Evolutionary conservation across 2,329 filamentous ascomycete species (phyloP), one percentile per base, ranked within the genome.

Genomic region (Camillea tinctor): DNA sequence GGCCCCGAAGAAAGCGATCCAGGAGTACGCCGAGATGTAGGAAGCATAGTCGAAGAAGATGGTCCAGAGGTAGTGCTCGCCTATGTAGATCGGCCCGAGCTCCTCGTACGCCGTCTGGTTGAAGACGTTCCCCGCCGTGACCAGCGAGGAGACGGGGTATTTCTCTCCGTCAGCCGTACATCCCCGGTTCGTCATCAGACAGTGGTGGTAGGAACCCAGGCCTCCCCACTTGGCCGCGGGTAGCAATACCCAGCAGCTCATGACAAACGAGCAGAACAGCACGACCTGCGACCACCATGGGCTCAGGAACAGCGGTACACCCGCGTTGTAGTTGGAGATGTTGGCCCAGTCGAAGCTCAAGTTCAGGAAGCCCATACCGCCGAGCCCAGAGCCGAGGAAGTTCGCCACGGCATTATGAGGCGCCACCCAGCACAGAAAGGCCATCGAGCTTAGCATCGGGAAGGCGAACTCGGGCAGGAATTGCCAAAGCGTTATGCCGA

Each of bases 351-450:
- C 81, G 19, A 88, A 73, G 1, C 80, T 81, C 1, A 87, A 73
- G 60, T 87, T 88, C 44, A 88, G 71, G 60, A 87, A 80, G 0
- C 84, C 84, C 82, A 87, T 86, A 4, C 84, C 84, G 3, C 85
- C 84, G n/a, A 86, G 78, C 0, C 85, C 85, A 4, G 81, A 80
- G 1, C 85, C 84, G 19, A 88, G 73, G 64, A 87, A 88, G 66
- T 87, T 88, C 61, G 83, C 84, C 0, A 81, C 77, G 1, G 77
- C 71, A 64, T 86, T 87, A 17, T 77, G 76, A 1, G 84, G 84
- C 2, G 85, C 84, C 2, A 88, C 83, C 85, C 85, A 88, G 72
- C 85, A 88, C 4, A 88, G 76, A 55, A 87, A 86, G 2, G 85
- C 84, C 7, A 88, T 75, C 0, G 85, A 87, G 7, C 80, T 82